Base-by-base conservation (phyloP, 805 yeast genomes). In the Zygosaccharomyces rouxii region DNA sequence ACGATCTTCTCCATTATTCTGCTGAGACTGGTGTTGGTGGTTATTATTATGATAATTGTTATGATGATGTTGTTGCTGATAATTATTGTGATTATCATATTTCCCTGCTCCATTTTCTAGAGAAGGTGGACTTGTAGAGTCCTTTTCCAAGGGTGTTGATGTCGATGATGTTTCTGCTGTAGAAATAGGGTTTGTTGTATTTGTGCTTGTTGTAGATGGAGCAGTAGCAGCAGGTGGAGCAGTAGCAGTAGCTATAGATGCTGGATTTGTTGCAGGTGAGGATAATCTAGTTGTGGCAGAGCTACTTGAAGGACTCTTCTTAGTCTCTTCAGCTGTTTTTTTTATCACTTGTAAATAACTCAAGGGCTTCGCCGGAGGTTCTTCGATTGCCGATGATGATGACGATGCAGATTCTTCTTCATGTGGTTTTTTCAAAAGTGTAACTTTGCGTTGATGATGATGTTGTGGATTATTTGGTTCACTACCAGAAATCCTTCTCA, bases 331-430 rank as follows among this genome's bases (percentile, higher is more conserved):
- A 18, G 56, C 61, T 13, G 63, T 56, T 49, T 52, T 58, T 39
- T 60, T 54, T 19, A 60, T 45, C 9, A 58, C 63, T 31, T 62
- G 57, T n/a, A 62, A 55, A 39, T 62, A 62, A 42, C 64, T 60
- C 29, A 62, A 40, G 2, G 60, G 60, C 11, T 53, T 56, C 40
- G 46, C 46, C 13, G 44, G 44, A 7, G 35, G 44, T 11, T 41
- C 44, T 21, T 41, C 44, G 26, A 23, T 22, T 38, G 44, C 35
- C 22, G 31, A 11, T 11, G 39, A 25, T 33, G 25, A 28, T 35
- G 25, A 28, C 29, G 49, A 21, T 23, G 22, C 48, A 35, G 35
- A 28, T 13, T 44, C 41, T 21, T 48, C 51, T 30, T 47, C 49
- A 9, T 50, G 31, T 14, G 57, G 55, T 42, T 59, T 60, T 47